Conservation (phyloP, 257 asterid species). For the Solanum sejunctum region DNA sequence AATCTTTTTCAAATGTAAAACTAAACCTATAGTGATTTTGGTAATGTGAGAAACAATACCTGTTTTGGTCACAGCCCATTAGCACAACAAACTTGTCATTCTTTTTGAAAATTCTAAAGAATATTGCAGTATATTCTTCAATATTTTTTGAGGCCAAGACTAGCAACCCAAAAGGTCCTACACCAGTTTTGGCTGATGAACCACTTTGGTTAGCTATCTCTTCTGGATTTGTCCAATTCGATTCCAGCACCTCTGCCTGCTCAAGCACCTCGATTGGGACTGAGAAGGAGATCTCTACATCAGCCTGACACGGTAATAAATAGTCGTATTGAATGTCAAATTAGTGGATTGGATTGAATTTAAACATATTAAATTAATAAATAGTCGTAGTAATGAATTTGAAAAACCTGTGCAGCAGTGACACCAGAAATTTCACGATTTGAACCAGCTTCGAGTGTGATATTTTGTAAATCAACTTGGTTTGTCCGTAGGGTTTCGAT, state of each 20-base stretch:
- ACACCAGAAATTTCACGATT: background rate
- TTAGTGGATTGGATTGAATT: background rate
- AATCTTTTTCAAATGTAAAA: background rate
- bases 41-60: conserved; percentile 2
- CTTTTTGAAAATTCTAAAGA: conserved; percentile 24
- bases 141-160: background rate
- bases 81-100: conserved; percentile 20
- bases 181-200: conserved; percentile 16
- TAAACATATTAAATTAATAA: background rate
- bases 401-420: background rate
- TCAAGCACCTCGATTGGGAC: conserved; percentile 5
- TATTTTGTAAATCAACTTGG: background rate
- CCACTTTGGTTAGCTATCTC: conserved; percentile 17
- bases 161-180: conserved; percentile 23
- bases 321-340: background rate
- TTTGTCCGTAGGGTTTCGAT: background rate
- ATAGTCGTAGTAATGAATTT: too few species aligned
- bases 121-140: conserved; percentile 35
- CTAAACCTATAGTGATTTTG: background rate
- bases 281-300: background rate
- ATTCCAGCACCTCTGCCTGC: conserved; percentile 15
- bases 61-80: conserved; percentile 49
- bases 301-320: background rate
- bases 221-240: conserved; percentile 12
- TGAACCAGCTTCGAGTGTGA: background rate